These are phyloP conservation scores for Suillus subaureus DNA, from an alignment of 768 basidiomycete genomes.

Conservation along the genomic window DNA sequence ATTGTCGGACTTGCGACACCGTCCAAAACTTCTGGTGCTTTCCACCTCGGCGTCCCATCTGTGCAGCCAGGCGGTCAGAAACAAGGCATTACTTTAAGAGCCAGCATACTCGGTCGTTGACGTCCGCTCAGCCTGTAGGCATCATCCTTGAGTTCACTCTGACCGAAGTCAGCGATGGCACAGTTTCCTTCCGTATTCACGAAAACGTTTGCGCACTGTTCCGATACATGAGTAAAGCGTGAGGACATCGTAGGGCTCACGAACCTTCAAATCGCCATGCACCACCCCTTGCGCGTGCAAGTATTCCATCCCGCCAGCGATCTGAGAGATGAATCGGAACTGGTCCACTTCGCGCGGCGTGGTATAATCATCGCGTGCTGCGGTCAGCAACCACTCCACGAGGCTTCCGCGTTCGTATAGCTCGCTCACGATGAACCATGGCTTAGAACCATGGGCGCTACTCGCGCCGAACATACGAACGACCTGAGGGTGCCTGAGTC, in stretches of 20 bases:
- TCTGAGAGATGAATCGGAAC: conserved; percentile 67
- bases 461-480: conserved; percentile 79
- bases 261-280: conserved; percentile 83
- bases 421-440: conserved; percentile 81
- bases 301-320: conserved; percentile 82
- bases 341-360: conserved; percentile 35
- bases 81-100: neutral
- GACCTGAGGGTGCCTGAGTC: conserved; percentile 68
- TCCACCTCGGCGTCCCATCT: conserved; percentile 75
- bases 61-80: conserved; percentile 2
- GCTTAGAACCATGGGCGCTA: conserved; percentile 65
- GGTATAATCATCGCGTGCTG: conserved; percentile 9
- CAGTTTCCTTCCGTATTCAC: conserved; percentile 68
- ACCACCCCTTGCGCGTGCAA: conserved; percentile 67
- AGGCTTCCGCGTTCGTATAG: conserved; percentile 70
- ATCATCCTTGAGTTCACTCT: conserved; percentile 78
- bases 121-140: conserved; percentile 61
- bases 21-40: conserved; percentile 65
- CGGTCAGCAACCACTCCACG: conserved; percentile 53
- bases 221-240: neutral
- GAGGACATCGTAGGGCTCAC: conserved; percentile 12
- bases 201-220: conserved; percentile 72
- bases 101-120: conserved; percentile 45
- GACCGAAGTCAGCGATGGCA: conserved; percentile 82
- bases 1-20: conserved; percentile 51